Percentiles rank a stretch among this genome's conserved stretches.
Evolutionary conservation across 164 flowering plant genomes (phyloP).

Genomic region (Umbellularia californica): DNA sequence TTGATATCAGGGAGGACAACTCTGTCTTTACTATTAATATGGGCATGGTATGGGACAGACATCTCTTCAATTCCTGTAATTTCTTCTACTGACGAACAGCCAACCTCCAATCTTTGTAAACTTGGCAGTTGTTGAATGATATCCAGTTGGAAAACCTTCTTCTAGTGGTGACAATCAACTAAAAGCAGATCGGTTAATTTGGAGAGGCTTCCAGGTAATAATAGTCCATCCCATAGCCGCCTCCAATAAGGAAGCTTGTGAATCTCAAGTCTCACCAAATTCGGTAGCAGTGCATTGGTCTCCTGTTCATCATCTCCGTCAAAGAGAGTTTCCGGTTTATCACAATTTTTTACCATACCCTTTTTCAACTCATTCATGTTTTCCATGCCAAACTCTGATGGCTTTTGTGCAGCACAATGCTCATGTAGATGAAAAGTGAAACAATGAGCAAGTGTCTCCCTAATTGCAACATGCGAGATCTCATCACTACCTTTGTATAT

Average conservation of each 20-base stretch:
- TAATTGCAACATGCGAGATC: not conserved
- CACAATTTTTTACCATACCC: constrained; percentile 13
- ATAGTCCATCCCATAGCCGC: constrained; percentile 3
- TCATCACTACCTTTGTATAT: not conserved
- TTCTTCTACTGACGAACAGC: not conserved
- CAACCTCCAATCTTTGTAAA: constrained; percentile 4
- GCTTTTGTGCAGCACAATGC: not conserved
- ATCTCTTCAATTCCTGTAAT: too few relatives aligned
- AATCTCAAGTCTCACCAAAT: not conserved
- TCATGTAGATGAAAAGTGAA: constrained; percentile 4
- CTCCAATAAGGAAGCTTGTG: not conserved
- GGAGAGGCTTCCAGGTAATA: not conserved
- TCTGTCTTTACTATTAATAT: too few relatives aligned
- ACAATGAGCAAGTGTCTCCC: not conserved
- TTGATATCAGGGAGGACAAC: too few relatives aligned
- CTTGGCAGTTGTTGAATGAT: constrained; percentile 2
- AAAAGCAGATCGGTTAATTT: not conserved
- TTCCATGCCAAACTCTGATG: constrained; percentile 10
- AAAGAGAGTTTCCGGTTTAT: constrained; percentile 3
- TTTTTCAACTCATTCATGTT: constrained; percentile 1
- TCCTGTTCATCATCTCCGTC: not conserved
- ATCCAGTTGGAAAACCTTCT: not conserved
- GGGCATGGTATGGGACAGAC: too few relatives aligned
- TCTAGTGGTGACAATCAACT: constrained; percentile 4
- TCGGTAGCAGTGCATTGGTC: not conserved